These are phyloP conservation scores for Tilletia setariae DNA, from an alignment of 1,284 basidiomycete species.

Conservation along the genomic window DNA sequence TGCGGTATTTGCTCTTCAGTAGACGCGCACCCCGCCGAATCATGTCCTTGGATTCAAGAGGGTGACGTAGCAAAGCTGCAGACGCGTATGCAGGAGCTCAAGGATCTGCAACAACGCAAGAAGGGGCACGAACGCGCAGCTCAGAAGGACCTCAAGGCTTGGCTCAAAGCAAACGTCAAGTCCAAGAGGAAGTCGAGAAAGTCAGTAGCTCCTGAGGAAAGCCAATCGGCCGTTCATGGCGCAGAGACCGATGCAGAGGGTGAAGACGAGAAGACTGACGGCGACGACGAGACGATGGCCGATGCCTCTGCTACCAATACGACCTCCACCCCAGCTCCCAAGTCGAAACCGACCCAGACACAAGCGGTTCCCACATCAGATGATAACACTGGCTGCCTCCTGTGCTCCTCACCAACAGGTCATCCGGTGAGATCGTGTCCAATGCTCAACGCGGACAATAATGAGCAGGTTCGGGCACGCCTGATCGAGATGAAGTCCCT, in stretches of 20 bases:
- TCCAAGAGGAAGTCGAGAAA: neutral
- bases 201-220: neutral
- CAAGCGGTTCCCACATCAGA: neutral
- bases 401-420: neutral
- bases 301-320: neutral
- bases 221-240: too few species aligned
- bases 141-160: constrained; percentile 7
- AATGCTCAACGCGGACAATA: neutral
- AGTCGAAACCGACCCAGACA: neutral
- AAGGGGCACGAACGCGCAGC: constrained; percentile 4
- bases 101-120: constrained; percentile 11
- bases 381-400: neutral
- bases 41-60: constrained; percentile 6
- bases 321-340: neutral
- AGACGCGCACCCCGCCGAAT: neutral
- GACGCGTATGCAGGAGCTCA: neutral
- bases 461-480: neutral
- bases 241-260: constrained; percentile 3
- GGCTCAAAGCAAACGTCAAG: neutral
- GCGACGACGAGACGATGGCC: constrained; percentile 3
- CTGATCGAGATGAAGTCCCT: constrained; percentile 4
- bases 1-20: constrained; percentile 8
- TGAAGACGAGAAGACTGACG: neutral
- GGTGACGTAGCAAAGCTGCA: neutral
- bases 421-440: neutral